These are phyloP conservation scores for Nicotiana attenuata DNA, from an alignment of 257 asterid genomes.

Conservation along the genomic window DNA sequence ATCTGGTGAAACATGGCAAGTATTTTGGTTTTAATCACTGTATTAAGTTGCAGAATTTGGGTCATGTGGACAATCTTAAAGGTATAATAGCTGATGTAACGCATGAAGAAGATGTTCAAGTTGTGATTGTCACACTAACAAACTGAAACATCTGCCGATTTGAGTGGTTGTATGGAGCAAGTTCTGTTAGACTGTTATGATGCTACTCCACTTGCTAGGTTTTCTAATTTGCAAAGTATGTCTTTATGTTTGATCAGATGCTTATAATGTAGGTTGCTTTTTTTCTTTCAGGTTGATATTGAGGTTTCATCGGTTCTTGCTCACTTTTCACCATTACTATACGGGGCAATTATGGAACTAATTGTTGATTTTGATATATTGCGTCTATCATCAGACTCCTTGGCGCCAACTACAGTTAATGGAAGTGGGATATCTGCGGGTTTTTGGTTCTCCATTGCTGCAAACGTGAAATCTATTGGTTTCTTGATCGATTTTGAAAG, in stretches of 20 bases:
- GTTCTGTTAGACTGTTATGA: background rate
- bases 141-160: background rate
- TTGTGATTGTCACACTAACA: background rate
- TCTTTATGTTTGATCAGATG: background rate
- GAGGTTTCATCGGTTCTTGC: conserved; percentile 53
- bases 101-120: background rate
- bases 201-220: background rate
- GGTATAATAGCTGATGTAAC: background rate
- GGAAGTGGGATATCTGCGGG: conserved; percentile 22
- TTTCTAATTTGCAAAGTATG: background rate
- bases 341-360: conserved; percentile 46
- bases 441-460: conserved; percentile 54
- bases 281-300: conserved; percentile 51
- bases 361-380: conserved; percentile 33
- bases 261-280: conserved; percentile 19
- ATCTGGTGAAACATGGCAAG: background rate
- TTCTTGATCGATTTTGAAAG: conserved; percentile 68
- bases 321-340: conserved; percentile 62
- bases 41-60: background rate
- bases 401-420: conserved; percentile 14
- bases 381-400: conserved; percentile 37
- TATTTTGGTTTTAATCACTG: background rate
- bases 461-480: conserved; percentile 41
- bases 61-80: background rate
- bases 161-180: background rate